Percentiles rank a stretch among this genome's conserved stretches.
Conservation (phyloP, 768 basidiomycete genomes). For the Panaeolus papilionaceus region DNA sequence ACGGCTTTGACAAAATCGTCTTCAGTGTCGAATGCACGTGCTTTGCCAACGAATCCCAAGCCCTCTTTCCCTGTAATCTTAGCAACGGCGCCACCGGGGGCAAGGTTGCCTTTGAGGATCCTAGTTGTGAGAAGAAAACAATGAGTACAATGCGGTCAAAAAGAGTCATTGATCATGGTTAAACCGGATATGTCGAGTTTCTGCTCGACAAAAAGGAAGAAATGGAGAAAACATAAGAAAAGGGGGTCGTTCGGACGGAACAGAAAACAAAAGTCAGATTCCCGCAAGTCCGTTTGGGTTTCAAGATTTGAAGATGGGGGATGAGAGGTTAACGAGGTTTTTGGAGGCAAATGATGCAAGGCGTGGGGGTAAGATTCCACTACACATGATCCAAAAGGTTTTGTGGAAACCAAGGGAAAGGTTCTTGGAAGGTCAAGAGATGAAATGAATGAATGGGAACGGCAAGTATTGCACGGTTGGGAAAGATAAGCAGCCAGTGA, state of each 20-base stretch:
- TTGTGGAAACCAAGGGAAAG: slow-evolving; percentile 12
- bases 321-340: background rate
- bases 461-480: background rate
- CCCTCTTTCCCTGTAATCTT: slow-evolving; percentile 99
- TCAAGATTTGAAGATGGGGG: slow-evolving; percentile 1
- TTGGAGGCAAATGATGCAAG: background rate
- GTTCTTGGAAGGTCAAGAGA: slow-evolving; percentile 4
- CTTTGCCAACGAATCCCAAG: slow-evolving; percentile 86
- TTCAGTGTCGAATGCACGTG: slow-evolving; percentile 92
- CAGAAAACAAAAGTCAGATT: slow-evolving; percentile 20
- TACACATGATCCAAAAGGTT: slow-evolving; percentile 6
- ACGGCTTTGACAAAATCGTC: slow-evolving; percentile 88
- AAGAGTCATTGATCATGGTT: background rate
- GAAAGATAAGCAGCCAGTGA: slow-evolving; percentile 10
- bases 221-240: slow-evolving; percentile 15
- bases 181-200: slow-evolving; percentile 18
- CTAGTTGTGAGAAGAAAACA: slow-evolving; percentile 43
- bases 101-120: slow-evolving; percentile 90
- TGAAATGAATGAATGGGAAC: slow-evolving; percentile 16
- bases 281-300: background rate
- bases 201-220: slow-evolving; percentile 17
- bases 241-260: slow-evolving; percentile 15
- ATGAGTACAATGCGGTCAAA: slow-evolving; percentile 22
- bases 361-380: slow-evolving; percentile 16
- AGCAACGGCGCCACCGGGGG: slow-evolving; percentile 94